phyloP scores from a whole-genome alignment of 345 rosid species.

The Pseudoturritis turrita region DNA sequence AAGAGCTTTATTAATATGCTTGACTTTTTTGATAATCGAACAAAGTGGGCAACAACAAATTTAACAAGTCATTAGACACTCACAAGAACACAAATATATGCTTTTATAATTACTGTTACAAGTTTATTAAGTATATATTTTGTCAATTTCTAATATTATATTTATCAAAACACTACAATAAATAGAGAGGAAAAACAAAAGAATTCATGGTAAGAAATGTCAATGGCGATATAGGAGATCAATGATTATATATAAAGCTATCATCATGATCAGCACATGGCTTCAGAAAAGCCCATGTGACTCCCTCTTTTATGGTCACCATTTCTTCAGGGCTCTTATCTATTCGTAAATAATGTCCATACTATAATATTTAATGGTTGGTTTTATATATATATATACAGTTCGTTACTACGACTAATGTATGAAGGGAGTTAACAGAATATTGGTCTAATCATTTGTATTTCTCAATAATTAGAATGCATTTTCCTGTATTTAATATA shows the following conservation, averaged over 20 bases:
- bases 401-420: slow-evolving; percentile 19
- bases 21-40: slow-evolving; percentile 21
- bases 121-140: background rate
- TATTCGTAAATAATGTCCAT: slow-evolving; percentile 10
- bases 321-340: slow-evolving; percentile 25
- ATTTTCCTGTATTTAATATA: background rate
- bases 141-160: slow-evolving; percentile 8
- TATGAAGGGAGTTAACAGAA: slow-evolving; percentile 3
- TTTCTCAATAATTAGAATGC: slow-evolving; percentile 19
- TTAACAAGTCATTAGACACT: slow-evolving; percentile 15
- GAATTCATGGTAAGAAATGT: slow-evolving; percentile 22
- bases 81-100: slow-evolving; percentile 10
- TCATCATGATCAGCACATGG: slow-evolving; percentile 29
- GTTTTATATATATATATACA: background rate
- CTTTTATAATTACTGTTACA: slow-evolving; percentile 5
- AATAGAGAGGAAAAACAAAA: background rate
- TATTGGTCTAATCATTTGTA: slow-evolving; percentile 27
- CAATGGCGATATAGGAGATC: slow-evolving; percentile 18
- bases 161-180: background rate
- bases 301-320: slow-evolving; percentile 20
- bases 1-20: slow-evolving; percentile 14
- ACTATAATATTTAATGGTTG: background rate
- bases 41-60: slow-evolving; percentile 21
- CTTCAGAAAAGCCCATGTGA: slow-evolving; percentile 30
- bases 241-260: slow-evolving; percentile 23